These are phyloP conservation scores for Debaryomyces psychrophilus DNA, from an alignment of 1,139 yeast species.

Conservation along the genomic window DNA sequence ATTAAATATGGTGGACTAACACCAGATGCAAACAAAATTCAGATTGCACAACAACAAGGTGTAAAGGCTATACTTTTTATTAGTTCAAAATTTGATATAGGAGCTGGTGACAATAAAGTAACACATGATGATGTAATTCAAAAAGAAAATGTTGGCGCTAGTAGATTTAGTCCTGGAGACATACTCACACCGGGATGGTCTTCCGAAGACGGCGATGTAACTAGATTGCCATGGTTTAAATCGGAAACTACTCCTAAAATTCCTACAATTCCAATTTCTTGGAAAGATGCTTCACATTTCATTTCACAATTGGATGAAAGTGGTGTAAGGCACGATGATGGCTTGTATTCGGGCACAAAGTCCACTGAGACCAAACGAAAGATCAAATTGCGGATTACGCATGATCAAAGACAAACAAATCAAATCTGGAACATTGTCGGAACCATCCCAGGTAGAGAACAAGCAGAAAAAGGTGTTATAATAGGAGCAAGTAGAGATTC, in stretches of 20 bases:
- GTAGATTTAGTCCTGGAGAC: conserved; percentile 76
- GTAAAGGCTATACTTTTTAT: conserved; percentile 44
- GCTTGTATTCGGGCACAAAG: conserved; percentile 34
- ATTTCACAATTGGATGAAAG: conserved; percentile 47
- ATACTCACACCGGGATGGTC: conserved; percentile 80
- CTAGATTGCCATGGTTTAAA: conserved; percentile 45
- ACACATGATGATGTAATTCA: conserved; percentile 54
- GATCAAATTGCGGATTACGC: conserved; percentile 45
- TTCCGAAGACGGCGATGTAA: conserved; percentile 43
- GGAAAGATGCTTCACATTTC: conserved; percentile 63
- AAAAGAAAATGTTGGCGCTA: conserved; percentile 64
- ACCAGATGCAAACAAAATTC: conserved; percentile 44
- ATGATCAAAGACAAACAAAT: conserved; percentile 61
- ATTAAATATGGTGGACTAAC: conserved; percentile 59
- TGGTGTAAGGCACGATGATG: conserved; percentile 47
- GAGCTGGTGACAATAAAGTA: conserved; percentile 36
- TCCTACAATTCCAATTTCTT: conserved; percentile 77
- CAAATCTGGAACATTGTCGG: conserved; percentile 81
- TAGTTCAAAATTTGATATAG: conserved; percentile 28
- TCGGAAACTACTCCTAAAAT: conserved; percentile 65
- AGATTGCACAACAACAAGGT: conserved; percentile 32
- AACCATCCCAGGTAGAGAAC: conserved; percentile 79
- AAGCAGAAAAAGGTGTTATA: conserved; percentile 69
- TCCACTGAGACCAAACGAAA: conserved; percentile 23
- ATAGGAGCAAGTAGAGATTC: conserved; percentile 89